Conservation (phyloP, 2,329 filamentous ascomycete species). For the Monilinia vaccinii-corymbosi region DNA sequence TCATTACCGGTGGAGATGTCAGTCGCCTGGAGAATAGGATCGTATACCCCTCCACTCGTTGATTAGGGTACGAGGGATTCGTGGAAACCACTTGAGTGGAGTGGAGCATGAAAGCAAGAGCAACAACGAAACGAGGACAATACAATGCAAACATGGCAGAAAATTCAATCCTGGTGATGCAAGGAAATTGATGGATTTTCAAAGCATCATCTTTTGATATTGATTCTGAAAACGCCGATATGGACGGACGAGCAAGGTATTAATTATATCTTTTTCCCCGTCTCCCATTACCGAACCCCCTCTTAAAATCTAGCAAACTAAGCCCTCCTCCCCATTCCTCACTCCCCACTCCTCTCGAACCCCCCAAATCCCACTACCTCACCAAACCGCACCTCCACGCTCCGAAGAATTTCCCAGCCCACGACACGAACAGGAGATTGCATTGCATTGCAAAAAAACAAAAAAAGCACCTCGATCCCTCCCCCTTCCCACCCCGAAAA, state of each 20-base stretch:
- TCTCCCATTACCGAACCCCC: too few relatives aligned
- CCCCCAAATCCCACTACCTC: constrained; percentile 9
- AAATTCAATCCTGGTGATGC: constrained; percentile 6
- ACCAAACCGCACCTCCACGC: not conserved
- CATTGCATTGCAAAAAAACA: too few relatives aligned
- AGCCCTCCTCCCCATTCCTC: not conserved
- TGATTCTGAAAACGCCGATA: constrained; percentile 14
- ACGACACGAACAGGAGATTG: too few relatives aligned
- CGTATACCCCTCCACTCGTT: not conserved
- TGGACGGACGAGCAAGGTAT: constrained; percentile 15
- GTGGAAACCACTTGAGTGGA: not conserved
- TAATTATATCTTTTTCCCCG: too few relatives aligned
- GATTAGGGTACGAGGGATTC: too few relatives aligned
- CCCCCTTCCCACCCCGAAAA: too few relatives aligned
- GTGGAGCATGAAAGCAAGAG: too few relatives aligned
- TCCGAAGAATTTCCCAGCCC: too few relatives aligned
- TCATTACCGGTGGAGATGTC: too few relatives aligned
- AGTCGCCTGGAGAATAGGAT: not conserved
- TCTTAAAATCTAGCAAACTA: too few relatives aligned
- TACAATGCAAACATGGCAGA: not conserved
- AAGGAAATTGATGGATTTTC: constrained; percentile 14
- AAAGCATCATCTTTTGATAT: constrained; percentile 16
- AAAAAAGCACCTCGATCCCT: too few relatives aligned
- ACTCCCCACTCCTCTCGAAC: constrained; percentile 10
- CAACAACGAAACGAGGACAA: not conserved